These are phyloP conservation scores for Nicotiana benthamiana DNA, from an alignment of 257 asterid genomes.

Conservation along the genomic window DNA sequence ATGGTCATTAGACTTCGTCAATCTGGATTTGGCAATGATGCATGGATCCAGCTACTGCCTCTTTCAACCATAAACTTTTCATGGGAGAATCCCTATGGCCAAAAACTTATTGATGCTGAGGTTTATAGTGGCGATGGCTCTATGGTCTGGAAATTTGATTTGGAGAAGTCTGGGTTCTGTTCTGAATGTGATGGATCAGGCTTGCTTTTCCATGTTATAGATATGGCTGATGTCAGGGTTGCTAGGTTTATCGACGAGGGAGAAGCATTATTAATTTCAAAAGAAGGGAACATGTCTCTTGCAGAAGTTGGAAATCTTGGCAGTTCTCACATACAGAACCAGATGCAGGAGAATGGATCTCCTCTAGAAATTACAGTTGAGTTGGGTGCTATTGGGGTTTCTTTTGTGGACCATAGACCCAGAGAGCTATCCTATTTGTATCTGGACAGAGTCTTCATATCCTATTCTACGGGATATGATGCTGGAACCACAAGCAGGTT, in stretches of 20 bases:
- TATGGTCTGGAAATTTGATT: conserved; percentile 43
- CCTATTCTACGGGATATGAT: conserved; percentile 88
- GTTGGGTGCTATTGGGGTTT: conserved; percentile 82
- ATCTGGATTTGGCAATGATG: conserved; percentile 77
- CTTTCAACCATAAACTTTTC: conserved; percentile 69
- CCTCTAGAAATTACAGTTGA: conserved; percentile 80
- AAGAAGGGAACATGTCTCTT: conserved; percentile 33
- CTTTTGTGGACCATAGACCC: conserved; percentile 81
- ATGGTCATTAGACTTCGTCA: conserved; percentile 58
- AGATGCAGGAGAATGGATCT: conserved; percentile 56
- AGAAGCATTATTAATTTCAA: conserved; percentile 25
- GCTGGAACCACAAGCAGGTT: conserved; percentile 97
- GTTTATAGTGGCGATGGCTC: conserved; percentile 28
- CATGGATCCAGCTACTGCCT: conserved; percentile 64
- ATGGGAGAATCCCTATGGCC: conserved; percentile 91
- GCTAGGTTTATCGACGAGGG: conserved; percentile 56
- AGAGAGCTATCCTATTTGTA: conserved; percentile 86
- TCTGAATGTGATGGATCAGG: conserved; percentile 42
- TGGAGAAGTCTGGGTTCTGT: conserved; percentile 53
- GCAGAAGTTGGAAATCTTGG: conserved; percentile 45
- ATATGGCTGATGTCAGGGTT: conserved; percentile 58
- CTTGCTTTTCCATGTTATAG: conserved; percentile 58
- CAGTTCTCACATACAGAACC: conserved; percentile 41
- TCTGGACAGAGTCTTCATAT: conserved; percentile 74
- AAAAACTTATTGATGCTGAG: conserved; percentile 56